A percentile compares a stretch with the other conserved stretches of the same genome.
Conservation (phyloP, 805 yeast species). For the Priceomyces castillae region DNA sequence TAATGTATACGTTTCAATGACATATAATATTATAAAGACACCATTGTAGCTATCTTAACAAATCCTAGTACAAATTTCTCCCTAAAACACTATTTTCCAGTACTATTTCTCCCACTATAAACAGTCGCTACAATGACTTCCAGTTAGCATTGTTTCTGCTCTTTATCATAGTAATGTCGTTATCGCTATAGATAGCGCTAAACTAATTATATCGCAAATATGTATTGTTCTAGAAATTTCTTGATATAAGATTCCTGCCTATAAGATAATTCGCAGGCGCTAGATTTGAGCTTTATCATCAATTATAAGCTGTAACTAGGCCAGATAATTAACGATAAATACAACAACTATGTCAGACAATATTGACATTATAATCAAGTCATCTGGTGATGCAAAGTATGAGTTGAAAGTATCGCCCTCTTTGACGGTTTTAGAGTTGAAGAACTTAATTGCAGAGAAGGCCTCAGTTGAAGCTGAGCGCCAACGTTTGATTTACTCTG, state of each 20-base stretch:
- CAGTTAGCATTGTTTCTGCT: too few relatives aligned
- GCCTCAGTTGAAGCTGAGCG: conserved; percentile 70
- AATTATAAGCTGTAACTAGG: neutral
- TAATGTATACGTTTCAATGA: too few relatives aligned
- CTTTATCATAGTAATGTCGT: neutral
- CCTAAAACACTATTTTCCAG: too few relatives aligned
- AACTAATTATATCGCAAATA: too few relatives aligned
- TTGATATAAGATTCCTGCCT: neutral
- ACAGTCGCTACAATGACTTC: too few relatives aligned
- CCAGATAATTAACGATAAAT: neutral
- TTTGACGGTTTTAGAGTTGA: conserved; percentile 64
- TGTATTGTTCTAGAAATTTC: conserved; percentile 1
- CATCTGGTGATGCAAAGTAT: conserved; percentile 78
- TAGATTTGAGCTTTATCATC: neutral
- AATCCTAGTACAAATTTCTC: too few relatives aligned
- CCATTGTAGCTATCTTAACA: too few relatives aligned
- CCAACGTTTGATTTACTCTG: conserved; percentile 90
- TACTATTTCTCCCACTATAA: too few relatives aligned
- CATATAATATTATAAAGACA: too few relatives aligned
- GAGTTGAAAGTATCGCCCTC: conserved; percentile 54
- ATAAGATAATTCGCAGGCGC: neutral
- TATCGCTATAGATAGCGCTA: too few relatives aligned
- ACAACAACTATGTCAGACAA: conserved; percentile 21
- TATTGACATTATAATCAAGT: conserved; percentile 35
- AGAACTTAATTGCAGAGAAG: conserved; percentile 57